Evolutionary conservation across 2,329 filamentous ascomycete genomes (phyloP).

Genomic region (Arthroderma sp.): DNA sequence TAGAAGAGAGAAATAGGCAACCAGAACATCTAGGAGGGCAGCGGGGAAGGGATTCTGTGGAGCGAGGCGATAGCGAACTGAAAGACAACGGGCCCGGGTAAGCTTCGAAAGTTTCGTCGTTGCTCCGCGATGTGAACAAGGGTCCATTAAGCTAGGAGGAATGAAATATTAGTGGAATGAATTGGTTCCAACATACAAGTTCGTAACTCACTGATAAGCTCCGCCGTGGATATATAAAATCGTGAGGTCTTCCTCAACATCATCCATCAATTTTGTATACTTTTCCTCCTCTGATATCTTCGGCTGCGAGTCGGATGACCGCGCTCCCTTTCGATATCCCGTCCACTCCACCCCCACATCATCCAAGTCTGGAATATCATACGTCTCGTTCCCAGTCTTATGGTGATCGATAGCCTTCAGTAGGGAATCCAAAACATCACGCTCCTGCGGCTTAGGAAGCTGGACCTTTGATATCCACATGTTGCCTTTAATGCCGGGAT

Average conservation of each 20-base stretch:
- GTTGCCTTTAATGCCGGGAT: conserved; percentile 58
- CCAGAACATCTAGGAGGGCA: conserved; percentile 33
- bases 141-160: conserved; percentile 28
- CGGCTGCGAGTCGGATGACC: conserved; percentile 24
- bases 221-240: conserved; percentile 37
- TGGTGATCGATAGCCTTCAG: conserved; percentile 27
- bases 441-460: conserved; percentile 44
- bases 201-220: conserved; percentile 29
- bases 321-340: conserved; percentile 27
- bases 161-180: no score
- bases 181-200: no score
- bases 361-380: conserved; percentile 21
- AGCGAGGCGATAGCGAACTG: conserved; percentile 35
- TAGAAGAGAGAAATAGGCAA: conserved; percentile 35
- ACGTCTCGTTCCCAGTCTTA: conserved; percentile 26
- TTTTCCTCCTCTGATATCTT: conserved; percentile 31
- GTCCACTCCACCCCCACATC: conserved; percentile 35
- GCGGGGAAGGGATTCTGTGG: conserved; percentile 36
- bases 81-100: conserved; percentile 29
- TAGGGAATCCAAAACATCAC: conserved; percentile 30
- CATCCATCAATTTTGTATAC: conserved; percentile 27
- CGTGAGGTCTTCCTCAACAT: conserved; percentile 27
- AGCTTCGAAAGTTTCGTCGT: conserved; percentile 28
- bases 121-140: conserved; percentile 27
- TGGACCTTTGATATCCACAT: conserved; percentile 69